Base-by-base conservation (phyloP, 805 yeast species). In the Candida corydali region DNA sequence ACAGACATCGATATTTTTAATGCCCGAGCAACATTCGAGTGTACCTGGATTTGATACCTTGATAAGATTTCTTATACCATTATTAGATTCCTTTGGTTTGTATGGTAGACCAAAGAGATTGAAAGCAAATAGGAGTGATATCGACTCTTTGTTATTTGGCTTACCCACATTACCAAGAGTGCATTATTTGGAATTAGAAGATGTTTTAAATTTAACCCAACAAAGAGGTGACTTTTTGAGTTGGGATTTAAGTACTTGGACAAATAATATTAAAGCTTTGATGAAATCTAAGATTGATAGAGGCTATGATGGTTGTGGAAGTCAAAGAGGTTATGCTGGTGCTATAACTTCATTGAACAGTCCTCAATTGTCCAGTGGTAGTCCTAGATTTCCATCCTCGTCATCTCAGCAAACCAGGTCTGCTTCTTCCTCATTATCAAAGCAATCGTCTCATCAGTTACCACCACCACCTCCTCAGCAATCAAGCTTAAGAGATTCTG, bases 301-400 rank as follows among this genome's bases (percentile, higher is more conserved):
- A 39, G 73, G 91, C 6, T 84, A 82, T 53, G 75, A 75, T 16
- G 93, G 94, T 5, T 81, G 87, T 58, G 91, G 91, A n/a, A 76
- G 82, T 20, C 55, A 70, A 11, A 70, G 80, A 37, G 86, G 86
- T 10, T 51, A 79, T 15, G 67, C 67, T 3, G 84, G 84, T 23
- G 84, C 85, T 0, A 51, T 79, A 2, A 65, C 57, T 32, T 72
- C 82, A 1, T 75, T 80, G 29, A 71, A 64, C 37, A 58, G 63
- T 40, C 68, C 69, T 0, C 16, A 12, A 24, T 36, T 29, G 12
- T 12, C 26, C 4, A 22, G 39, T 17, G 36, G 49, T 24, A 47
- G 52, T 17, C 22, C 33, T n/a, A 29, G 29, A 20, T 36, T 41
- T 9, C 20, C 34, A 12, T n/a, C 25, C 11, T 29, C 37, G 7